Evolutionary conservation across 2,329 filamentous ascomycete species (phyloP), one percentile per base, ranked within the genome.

Genomic region (Phyllosticta citrichinensis): DNA sequence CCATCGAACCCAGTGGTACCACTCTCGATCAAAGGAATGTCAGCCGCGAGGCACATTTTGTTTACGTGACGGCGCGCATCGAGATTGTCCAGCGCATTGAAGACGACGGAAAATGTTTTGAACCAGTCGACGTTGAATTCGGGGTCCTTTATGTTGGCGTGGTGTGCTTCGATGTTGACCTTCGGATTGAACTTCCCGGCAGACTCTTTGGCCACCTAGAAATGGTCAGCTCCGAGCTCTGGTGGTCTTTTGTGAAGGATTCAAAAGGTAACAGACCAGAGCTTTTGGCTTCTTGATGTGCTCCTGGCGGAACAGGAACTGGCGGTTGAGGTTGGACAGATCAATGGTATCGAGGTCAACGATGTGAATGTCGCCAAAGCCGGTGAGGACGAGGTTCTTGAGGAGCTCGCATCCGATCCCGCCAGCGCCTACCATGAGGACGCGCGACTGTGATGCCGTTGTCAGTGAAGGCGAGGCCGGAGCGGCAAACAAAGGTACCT

Each of bases 281-380:
- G 94, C 92, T 73, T 99, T 99, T 1, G 93, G 85, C 74, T 96
- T 96, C 76, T 97, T 97, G 76, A 99, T 97, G 71, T 99, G 94
- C 73, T 97, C 92, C 69, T 93, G 88, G 63, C 92, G 85, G 75
- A 99, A 99, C 55, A 99, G 85, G 70, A 99, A 99, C 74, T 99
- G 94, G 60, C 94, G 89, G 69, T 99, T 99, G 57, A 99, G 82
- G 72, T 99, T 99, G 77, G 91, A 96, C 22, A 99, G 82, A 72
- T 99, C 94, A 76, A 99, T 97, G 1, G 94, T 99, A 74, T 99
- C 94, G 63, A 99, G 88, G 74, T 99, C 94, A 67, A 99, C 91
- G 54, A 97, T 87, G 74, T 96, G 89, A 57, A 97, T 86, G 76
- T 96, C 89, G 66, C 91, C 91, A 68, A 96, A 99, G 66, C 93